These are phyloP conservation scores for Pilaira anomala DNA, from an alignment of 192 early-diverging fungal genomes.

Conservation along the genomic window DNA sequence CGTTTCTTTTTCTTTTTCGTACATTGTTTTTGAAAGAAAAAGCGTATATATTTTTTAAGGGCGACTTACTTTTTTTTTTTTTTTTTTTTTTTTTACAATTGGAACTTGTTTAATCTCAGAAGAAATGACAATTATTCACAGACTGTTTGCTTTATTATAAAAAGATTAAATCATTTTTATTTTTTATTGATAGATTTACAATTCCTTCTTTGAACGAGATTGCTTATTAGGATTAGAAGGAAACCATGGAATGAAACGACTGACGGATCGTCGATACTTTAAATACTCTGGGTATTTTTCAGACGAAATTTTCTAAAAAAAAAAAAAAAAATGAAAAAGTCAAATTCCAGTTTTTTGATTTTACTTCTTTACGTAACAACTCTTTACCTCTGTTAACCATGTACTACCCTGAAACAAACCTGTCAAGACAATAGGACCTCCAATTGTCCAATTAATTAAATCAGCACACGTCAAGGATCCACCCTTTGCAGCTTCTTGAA, in stretches of 20 bases:
- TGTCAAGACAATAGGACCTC: conserved; percentile 52
- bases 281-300: conserved; percentile 78
- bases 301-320: conserved; percentile 50
- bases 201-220: no score
- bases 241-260: conserved; percentile 55
- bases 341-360: background rate
- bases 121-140: no score
- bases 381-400: conserved; percentile 50
- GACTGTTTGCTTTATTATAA: no score
- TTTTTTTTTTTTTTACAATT: no score
- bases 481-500: conserved; percentile 17
- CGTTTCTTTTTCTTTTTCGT: conserved; percentile 46
- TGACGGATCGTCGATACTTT: conserved; percentile 59
- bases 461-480: background rate
- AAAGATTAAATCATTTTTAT: no score
- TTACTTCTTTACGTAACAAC: background rate
- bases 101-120: no score
- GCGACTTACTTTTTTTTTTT: no score
- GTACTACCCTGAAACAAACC: conserved; percentile 69
- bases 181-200: no score
- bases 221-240: background rate
- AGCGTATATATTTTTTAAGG: no score
- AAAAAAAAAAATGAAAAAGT: conserved; percentile 7
- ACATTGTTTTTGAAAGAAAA: conserved; percentile 10
- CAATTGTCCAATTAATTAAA: conserved; percentile 44